Conservation (phyloP, 441 rosid species). For the Gossypium davidsonii region DNA sequence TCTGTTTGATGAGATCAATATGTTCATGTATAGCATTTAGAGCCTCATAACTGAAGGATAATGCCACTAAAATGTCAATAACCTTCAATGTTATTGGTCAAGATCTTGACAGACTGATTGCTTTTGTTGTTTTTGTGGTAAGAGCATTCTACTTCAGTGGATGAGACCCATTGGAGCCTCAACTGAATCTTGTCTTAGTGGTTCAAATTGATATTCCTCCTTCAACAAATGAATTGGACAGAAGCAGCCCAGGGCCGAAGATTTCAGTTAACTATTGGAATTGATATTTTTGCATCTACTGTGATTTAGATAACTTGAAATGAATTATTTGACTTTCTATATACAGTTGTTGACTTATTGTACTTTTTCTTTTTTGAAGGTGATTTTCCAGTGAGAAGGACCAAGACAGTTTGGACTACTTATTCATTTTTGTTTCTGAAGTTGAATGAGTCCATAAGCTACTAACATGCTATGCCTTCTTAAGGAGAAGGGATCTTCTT, state of each 20-base stretch:
- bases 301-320: background rate
- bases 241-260: background rate
- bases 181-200: background rate
- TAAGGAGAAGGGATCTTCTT: background rate
- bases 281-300: background rate
- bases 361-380: background rate
- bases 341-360: background rate
- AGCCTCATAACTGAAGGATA: slow-evolving; percentile 15
- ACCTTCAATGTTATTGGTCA: background rate
- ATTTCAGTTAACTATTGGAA: background rate
- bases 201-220: background rate
- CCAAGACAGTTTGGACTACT: background rate
- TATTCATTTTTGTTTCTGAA: background rate
- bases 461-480: background rate
- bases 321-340: background rate
- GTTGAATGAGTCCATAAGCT: background rate
- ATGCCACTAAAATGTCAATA: background rate
- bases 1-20: slow-evolving; percentile 25
- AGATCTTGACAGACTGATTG: background rate
- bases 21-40: slow-evolving; percentile 8
- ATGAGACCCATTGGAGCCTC: background rate
- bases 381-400: background rate
- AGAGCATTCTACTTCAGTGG: background rate
- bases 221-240: background rate
- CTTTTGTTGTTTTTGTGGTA: background rate